Evolutionary conservation across 441 rosid species (phyloP).

Genomic region (Metrosideros polymorpha): DNA sequence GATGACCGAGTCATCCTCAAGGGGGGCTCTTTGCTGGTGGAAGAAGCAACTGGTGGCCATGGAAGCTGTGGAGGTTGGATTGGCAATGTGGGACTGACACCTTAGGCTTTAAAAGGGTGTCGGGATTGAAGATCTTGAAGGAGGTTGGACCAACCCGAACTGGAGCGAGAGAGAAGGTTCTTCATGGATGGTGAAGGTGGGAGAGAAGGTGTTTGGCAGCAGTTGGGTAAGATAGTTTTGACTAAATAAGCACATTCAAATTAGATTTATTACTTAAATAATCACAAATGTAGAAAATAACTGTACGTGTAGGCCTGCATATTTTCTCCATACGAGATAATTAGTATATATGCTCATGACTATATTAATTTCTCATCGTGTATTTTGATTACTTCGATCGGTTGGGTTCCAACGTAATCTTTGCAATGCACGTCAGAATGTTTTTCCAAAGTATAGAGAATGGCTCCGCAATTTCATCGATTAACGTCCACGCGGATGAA

Average conservation of each 20-base stretch:
- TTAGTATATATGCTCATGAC: neutral
- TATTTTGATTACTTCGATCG: neutral
- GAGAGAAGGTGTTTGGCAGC: conserved; percentile 21
- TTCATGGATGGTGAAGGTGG: neutral
- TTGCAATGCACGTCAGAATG: neutral
- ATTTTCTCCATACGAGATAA: too few species aligned
- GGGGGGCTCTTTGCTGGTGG: conserved; percentile 17
- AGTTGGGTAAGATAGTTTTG: conserved; percentile 21
- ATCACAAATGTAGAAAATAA: neutral
- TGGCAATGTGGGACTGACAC: neutral
- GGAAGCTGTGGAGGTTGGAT: neutral
- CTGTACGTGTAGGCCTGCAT: neutral
- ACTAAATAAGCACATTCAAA: neutral
- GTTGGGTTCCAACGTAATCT: too few species aligned
- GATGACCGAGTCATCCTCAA: conserved; percentile 51
- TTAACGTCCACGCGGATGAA: neutral
- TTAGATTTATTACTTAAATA: neutral
- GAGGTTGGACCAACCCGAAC: conserved; percentile 35
- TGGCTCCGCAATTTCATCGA: neutral
- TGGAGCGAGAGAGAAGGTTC: conserved; percentile 12
- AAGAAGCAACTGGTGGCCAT: conserved; percentile 48
- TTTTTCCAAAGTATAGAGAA: neutral
- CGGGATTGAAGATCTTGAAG: neutral
- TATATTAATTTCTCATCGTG: neutral
- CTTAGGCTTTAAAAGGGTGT: neutral